These are phyloP conservation scores for Akanthomyces dipterigenus DNA, from an alignment of 2,329 filamentous ascomycete species.

Conservation along the genomic window DNA sequence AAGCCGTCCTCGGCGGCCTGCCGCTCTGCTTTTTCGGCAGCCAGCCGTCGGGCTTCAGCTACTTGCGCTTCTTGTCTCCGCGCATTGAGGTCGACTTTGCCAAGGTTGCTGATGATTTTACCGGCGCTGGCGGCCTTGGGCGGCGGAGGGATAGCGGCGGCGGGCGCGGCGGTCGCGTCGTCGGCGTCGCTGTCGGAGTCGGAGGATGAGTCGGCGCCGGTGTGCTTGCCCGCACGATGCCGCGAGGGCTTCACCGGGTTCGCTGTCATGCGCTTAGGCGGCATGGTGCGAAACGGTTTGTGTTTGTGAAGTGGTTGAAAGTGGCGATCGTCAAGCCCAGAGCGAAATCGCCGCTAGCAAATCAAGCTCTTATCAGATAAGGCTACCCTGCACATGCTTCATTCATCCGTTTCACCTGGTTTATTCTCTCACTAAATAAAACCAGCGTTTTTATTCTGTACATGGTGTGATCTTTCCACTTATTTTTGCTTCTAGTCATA, in stretches of 20 bases:
- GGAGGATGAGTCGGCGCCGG: slow-evolving; percentile 48
- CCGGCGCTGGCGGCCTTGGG: slow-evolving; percentile 52
- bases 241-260: slow-evolving; percentile 76
- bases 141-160: slow-evolving; percentile 41
- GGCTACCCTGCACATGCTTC: neutral
- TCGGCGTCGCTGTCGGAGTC: slow-evolving; percentile 45
- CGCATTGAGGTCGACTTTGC: slow-evolving; percentile 46
- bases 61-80: slow-evolving; percentile 39
- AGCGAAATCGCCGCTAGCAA: slow-evolving; percentile 3
- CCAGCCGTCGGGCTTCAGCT: slow-evolving; percentile 40
- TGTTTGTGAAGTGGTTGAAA: neutral
- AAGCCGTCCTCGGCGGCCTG: slow-evolving; percentile 55
- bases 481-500: neutral
- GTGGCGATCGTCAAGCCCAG: neutral
- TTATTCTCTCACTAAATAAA: too few relatives aligned
- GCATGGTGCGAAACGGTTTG: slow-evolving; percentile 34
- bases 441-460: too few relatives aligned
- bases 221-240: slow-evolving; percentile 77
- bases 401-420: neutral
- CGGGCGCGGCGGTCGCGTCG: slow-evolving; percentile 17
- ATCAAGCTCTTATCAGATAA: slow-evolving; percentile 8
- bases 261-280: slow-evolving; percentile 85
- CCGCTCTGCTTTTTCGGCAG: slow-evolving; percentile 43
- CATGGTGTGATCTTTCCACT: too few relatives aligned
- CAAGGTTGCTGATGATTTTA: slow-evolving; percentile 47